Percentiles rank a stretch among this genome's conserved stretches.
These are phyloP conservation scores for Funneliformis mosseae DNA, from an alignment of 192 early-diverging fungal genomes.

Conservation along the genomic window DNA sequence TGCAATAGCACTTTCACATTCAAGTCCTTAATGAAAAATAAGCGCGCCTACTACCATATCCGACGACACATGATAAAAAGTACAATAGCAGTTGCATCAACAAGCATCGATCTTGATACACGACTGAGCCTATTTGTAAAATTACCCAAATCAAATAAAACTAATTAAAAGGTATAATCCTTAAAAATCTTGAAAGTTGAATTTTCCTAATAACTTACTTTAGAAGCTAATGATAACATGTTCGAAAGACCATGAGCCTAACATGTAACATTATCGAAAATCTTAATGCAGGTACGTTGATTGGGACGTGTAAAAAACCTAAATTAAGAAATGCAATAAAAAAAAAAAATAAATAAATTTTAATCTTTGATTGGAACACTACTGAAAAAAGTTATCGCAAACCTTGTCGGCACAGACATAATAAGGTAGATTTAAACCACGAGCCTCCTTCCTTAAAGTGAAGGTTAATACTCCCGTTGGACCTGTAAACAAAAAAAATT, in stretches of 20 bases:
- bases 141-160: not conserved
- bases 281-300: slow-evolving; percentile 92
- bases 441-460: no score
- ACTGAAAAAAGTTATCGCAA: slow-evolving; percentile 92
- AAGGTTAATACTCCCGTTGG: no score
- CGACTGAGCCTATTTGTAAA: slow-evolving; percentile 69
- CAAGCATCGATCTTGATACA: slow-evolving; percentile 84
- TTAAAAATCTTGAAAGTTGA: not conserved
- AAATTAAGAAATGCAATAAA: not conserved
- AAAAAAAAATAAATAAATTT: no score
- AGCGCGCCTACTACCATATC: slow-evolving; percentile 89
- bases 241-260: slow-evolving; percentile 92
- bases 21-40: slow-evolving; percentile 95
- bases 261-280: slow-evolving; percentile 92
- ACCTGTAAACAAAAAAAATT: no score
- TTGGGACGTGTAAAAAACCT: slow-evolving; percentile 93
- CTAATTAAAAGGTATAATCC: not conserved
- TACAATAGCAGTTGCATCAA: slow-evolving; percentile 68
- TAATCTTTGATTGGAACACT: no score
- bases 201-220: slow-evolving; percentile 48
- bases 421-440: no score
- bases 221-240: slow-evolving; percentile 79
- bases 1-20: slow-evolving; percentile 87
- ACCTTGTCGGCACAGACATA: slow-evolving; percentile 86
- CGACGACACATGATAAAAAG: slow-evolving; percentile 81